Evolutionary conservation across 768 basidiomycete species (phyloP).

Genomic region (Rhizopogon roseolus): DNA sequence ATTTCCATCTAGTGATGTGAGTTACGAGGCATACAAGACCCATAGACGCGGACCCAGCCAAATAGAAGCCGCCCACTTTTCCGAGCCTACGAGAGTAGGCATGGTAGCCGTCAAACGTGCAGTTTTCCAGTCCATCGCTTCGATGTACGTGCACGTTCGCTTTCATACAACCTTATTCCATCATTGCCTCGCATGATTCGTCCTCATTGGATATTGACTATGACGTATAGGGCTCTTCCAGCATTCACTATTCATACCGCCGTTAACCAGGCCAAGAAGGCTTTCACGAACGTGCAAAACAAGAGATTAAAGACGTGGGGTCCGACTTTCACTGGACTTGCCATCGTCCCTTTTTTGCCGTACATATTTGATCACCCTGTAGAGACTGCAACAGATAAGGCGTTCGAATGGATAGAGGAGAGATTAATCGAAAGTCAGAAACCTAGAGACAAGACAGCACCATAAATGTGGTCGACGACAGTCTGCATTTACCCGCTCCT

Average conservation of each 20-base stretch:
- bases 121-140: slow-evolving; percentile 76
- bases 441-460: slow-evolving; percentile 24
- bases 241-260: slow-evolving; percentile 84
- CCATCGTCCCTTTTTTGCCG: slow-evolving; percentile 69
- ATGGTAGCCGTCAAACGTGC: slow-evolving; percentile 73
- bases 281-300: slow-evolving; percentile 55
- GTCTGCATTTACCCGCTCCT: not conserved
- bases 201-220: not conserved
- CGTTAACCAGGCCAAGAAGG: slow-evolving; percentile 67
- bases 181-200: not conserved
- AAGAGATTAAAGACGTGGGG: slow-evolving; percentile 66
- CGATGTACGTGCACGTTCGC: slow-evolving; percentile 50
- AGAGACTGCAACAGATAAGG: slow-evolving; percentile 60
- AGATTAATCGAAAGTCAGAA: slow-evolving; percentile 40
- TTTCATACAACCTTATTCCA: slow-evolving; percentile 1
- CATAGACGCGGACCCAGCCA: slow-evolving; percentile 62
- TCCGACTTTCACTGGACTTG: slow-evolving; percentile 68
- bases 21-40: slow-evolving; percentile 79
- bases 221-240: slow-evolving; percentile 60
- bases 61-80: slow-evolving; percentile 62
- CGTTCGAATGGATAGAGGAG: slow-evolving; percentile 67
- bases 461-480: slow-evolving; percentile 16
- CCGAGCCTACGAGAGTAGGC: slow-evolving; percentile 64
- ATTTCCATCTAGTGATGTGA: slow-evolving; percentile 47
- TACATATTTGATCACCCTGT: slow-evolving; percentile 80